These are phyloP conservation scores for Syncephalastrum monosporum DNA, from an alignment of 371 early-diverging fungal genomes.

Conservation along the genomic window DNA sequence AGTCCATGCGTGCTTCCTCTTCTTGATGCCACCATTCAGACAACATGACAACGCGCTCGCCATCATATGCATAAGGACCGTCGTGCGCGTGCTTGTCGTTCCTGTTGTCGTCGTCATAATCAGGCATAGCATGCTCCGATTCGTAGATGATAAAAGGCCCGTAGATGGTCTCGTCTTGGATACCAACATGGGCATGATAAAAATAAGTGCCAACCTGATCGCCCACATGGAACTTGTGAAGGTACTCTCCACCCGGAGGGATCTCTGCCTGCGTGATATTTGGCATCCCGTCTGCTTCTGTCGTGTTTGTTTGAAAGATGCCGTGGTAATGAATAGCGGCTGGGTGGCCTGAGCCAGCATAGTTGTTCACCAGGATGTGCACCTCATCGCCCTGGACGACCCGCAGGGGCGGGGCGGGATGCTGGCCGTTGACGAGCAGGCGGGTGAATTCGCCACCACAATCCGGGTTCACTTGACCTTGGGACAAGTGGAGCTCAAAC, in stretches of 20 bases:
- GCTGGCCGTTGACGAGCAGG: constrained; percentile 37
- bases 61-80: constrained; percentile 41
- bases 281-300: constrained; percentile 44
- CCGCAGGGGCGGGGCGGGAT: constrained; percentile 40
- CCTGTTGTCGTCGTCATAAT: neutral
- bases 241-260: constrained; percentile 23
- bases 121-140: constrained; percentile 26
- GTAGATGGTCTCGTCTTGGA: constrained; percentile 35
- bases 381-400: constrained; percentile 34
- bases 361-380: constrained; percentile 31
- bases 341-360: constrained; percentile 1
- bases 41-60: constrained; percentile 39
- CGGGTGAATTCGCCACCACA: constrained; percentile 16
- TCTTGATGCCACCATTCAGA: constrained; percentile 49
- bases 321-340: constrained; percentile 43
- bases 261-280: constrained; percentile 41
- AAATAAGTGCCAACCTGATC: constrained; percentile 47
- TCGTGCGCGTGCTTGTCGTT: constrained; percentile 14
- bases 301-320: constrained; percentile 36
- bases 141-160: constrained; percentile 51
- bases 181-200: constrained; percentile 45
- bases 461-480: constrained; percentile 24
- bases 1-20: constrained; percentile 14
- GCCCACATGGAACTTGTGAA: constrained; percentile 28
- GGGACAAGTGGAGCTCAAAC: constrained; percentile 18